Evolutionary conservation across 2,329 filamentous ascomycete species (phyloP).

Genomic region (Fusarium cicatricum): DNA sequence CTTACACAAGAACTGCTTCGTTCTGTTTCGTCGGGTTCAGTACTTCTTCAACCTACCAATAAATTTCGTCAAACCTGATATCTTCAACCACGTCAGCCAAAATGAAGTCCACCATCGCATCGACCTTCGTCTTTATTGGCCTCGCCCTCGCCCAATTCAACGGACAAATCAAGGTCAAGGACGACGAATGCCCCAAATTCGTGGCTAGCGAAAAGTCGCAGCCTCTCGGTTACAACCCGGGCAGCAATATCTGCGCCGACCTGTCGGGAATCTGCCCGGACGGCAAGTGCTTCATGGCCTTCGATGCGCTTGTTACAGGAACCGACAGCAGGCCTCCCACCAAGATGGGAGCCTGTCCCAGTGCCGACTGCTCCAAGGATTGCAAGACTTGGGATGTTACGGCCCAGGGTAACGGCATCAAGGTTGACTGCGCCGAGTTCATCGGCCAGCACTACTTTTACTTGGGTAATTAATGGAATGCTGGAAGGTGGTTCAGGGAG

Average conservation of each 20-base stretch:
- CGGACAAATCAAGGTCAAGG: neutral
- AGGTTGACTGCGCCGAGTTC: neutral
- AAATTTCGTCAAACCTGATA: too few species aligned
- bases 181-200: neutral
- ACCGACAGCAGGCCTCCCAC: neutral
- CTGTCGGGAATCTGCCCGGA: neutral
- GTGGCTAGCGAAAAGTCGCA: neutral
- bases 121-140: neutral
- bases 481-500: too few species aligned
- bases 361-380: neutral
- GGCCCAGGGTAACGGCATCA: neutral
- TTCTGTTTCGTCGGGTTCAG: too few species aligned
- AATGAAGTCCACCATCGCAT: neutral
- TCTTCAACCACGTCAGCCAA: neutral
- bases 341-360: neutral
- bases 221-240: neutral
- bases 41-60: too few species aligned
- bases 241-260: neutral
- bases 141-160: neutral
- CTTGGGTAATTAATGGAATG: neutral
- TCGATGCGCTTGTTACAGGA: neutral
- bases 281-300: neutral
- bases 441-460: neutral
- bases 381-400: neutral
- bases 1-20: too few species aligned